These are phyloP conservation scores for Colletotrichum liriopes DNA, from an alignment of 2,329 filamentous ascomycete species.

Conservation along the genomic window DNA sequence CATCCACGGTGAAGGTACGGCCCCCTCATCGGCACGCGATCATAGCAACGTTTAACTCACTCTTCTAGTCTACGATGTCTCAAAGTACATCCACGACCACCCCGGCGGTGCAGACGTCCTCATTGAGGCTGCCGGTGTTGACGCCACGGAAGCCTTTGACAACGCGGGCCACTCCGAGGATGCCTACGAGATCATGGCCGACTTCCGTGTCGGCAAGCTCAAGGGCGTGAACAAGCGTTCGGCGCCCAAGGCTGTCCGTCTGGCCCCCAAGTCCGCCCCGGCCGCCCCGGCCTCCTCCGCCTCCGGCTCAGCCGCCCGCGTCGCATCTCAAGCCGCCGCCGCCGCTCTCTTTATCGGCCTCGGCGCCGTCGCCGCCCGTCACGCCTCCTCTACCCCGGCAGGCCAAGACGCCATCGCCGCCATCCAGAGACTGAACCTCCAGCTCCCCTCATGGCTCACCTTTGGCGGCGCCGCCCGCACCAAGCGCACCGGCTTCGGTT, in stretches of 20 bases:
- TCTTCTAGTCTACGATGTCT: conserved; percentile 69
- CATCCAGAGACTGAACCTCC: conserved; percentile 40
- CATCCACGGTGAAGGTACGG: conserved; percentile 68
- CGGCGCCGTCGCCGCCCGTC: conserved; percentile 45
- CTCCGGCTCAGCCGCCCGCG: conserved; percentile 31
- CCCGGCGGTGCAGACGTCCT: conserved; percentile 85
- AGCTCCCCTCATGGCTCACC: conserved; percentile 33
- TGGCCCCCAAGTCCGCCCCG: conserved; percentile 42
- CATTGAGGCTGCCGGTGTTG: conserved; percentile 82
- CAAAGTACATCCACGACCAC: conserved; percentile 72
- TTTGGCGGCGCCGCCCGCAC: conserved; percentile 15
- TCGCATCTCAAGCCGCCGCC: conserved; percentile 40
- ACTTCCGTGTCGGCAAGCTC: conserved; percentile 56
- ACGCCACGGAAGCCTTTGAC: conserved; percentile 86
- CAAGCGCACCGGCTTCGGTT: conserved; percentile 49
- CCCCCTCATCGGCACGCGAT: background rate
- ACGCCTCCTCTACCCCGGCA: conserved; percentile 39
- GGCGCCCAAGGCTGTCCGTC: conserved; percentile 46
- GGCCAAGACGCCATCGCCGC: conserved; percentile 40
- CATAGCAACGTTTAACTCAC: background rate
- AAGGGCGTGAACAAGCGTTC: conserved; percentile 49
- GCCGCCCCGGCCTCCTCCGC: background rate
- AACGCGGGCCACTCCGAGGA: conserved; percentile 86
- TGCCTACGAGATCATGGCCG: conserved; percentile 60
- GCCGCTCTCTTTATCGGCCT: conserved; percentile 45